phyloP scores from a whole-genome alignment of 73 alveolate genomes.

The Breviolum minutum region DNA sequence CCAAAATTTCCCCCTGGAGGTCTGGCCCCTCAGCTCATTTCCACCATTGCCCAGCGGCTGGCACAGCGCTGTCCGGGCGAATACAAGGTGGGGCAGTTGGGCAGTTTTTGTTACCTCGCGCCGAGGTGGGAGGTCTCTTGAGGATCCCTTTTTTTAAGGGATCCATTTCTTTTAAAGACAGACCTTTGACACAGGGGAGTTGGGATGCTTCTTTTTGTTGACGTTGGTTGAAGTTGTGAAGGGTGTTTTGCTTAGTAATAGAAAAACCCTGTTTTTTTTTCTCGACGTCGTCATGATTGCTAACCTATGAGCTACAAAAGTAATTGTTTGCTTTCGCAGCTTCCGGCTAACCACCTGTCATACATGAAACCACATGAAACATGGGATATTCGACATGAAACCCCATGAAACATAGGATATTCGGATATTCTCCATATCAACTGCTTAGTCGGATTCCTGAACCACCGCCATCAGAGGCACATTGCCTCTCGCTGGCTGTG shows the following conservation, averaged over 20 bases:
- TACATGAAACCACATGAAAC: no score
- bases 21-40: constrained; percentile 31
- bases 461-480: constrained; percentile 1
- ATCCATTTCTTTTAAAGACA: background rate
- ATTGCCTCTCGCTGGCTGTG: constrained; percentile 76
- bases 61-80: constrained; percentile 16
- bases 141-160: background rate
- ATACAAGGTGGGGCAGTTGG: constrained; percentile 47
- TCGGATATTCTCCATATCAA: no score
- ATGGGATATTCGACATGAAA: no score
- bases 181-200: background rate
- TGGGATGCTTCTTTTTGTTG: background rate
- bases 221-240: background rate
- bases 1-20: background rate
- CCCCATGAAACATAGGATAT: no score
- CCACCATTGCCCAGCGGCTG: constrained; percentile 31
- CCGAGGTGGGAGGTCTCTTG: background rate
- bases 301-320: no score
- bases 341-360: no score
- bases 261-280: no score
- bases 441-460: background rate
- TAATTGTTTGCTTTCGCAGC: no score
- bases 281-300: no score
- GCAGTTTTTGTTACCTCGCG: no score
- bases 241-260: no score